Conservation (phyloP, 768 basidiomycete species). For the Russula griseocarnosa region DNA sequence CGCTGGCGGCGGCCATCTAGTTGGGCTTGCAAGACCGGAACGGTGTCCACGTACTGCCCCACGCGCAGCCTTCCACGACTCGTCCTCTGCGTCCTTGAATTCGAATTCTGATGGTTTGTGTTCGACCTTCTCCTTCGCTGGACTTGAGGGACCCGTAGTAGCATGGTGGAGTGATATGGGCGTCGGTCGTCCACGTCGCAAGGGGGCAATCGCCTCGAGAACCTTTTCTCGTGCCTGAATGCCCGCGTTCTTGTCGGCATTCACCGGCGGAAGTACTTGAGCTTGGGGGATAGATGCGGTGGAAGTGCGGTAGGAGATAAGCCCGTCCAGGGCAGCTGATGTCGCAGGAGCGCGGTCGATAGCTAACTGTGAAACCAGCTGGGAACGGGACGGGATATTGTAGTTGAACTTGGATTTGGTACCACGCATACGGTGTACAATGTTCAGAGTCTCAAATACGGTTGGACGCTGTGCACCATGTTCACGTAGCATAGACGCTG, state of each 20-base stretch:
- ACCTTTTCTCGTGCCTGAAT: constrained; percentile 72
- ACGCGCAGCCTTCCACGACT: constrained; percentile 26
- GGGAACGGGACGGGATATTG: constrained; percentile 47
- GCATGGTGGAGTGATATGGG: constrained; percentile 23
- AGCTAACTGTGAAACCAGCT: constrained; percentile 41
- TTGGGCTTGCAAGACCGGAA: constrained; percentile 26
- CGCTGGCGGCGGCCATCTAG: constrained; percentile 14
- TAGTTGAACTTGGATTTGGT: constrained; percentile 80
- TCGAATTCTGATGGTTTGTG: constrained; percentile 27
- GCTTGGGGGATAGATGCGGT: constrained; percentile 25
- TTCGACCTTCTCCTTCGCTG: constrained; percentile 28
- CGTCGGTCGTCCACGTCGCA: constrained; percentile 66
- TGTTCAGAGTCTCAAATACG: constrained; percentile 79
- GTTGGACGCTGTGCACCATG: constrained; percentile 82
- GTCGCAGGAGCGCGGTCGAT: constrained; percentile 24
- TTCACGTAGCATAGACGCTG: constrained; percentile 91
- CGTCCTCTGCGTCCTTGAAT: constrained; percentile 34
- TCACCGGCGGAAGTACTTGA: constrained; percentile 30
- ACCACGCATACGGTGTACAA: constrained; percentile 83
- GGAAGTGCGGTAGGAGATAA: constrained; percentile 40
- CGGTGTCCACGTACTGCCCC: constrained; percentile 29
- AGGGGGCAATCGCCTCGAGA: constrained; percentile 73
- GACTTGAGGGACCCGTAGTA: constrained; percentile 33
- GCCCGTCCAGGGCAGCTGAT: constrained; percentile 37
- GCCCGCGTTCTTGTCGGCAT: constrained; percentile 46